phyloP scores from a whole-genome alignment of 108 stramenopile species.

The Fragilariopsis cylindrus region DNA sequence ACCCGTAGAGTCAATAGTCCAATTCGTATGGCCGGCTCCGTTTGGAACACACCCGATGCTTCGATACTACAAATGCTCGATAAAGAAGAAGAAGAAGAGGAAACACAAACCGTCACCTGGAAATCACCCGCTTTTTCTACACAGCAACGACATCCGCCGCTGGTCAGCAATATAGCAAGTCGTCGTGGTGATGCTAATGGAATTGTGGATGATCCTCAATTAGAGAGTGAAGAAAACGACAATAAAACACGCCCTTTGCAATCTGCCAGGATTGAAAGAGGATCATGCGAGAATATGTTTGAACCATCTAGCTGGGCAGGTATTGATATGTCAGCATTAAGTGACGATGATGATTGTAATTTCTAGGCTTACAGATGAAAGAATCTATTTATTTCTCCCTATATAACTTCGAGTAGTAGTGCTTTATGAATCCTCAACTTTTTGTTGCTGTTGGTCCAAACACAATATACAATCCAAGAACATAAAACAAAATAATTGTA shows the following conservation, averaged over 20 bases:
- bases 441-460: no score
- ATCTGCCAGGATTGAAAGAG: neutral
- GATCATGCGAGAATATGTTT: neutral
- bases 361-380: no score
- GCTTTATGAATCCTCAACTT: no score
- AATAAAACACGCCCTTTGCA: neutral
- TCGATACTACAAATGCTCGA: slow-evolving; percentile 1
- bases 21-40: neutral
- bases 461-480: no score
- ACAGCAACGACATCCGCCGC: neutral
- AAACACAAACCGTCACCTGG: neutral
- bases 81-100: neutral
- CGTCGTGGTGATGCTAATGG: neutral
- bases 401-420: no score
- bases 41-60: slow-evolving; percentile 17
- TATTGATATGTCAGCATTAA: neutral
- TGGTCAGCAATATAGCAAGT: neutral
- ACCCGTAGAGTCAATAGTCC: neutral
- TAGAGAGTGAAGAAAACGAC: neutral
- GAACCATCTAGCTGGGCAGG: slow-evolving; percentile 8
- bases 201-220: no score
- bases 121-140: neutral
- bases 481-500: no score
- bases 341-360: neutral
- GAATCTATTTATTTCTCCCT: no score